phyloP scores from a whole-genome alignment of 2,329 filamentous ascomycete genomes.

The Atkinsonella hypoxylon region DNA sequence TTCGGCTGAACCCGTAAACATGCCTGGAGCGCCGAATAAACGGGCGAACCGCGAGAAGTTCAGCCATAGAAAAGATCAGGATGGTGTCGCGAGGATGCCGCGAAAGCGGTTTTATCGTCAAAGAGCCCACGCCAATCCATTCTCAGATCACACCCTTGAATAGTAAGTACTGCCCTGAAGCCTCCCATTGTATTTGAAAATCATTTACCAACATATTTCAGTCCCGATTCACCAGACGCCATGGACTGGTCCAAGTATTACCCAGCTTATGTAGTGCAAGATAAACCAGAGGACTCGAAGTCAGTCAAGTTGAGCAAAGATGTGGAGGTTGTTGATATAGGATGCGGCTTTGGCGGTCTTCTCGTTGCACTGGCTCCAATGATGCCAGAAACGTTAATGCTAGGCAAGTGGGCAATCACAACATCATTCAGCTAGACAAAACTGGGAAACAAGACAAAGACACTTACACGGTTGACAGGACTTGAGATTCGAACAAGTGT shows the following conservation, averaged over 20 bases:
- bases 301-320: slow-evolving; percentile 36
- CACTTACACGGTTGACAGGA: slow-evolving; percentile 33
- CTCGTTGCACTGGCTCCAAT: slow-evolving; percentile 73
- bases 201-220: slow-evolving; percentile 23
- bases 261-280: slow-evolving; percentile 52
- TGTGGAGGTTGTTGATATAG: slow-evolving; percentile 91
- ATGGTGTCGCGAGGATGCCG: slow-evolving; percentile 52
- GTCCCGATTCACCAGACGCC: slow-evolving; percentile 62
- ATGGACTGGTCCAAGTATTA: slow-evolving; percentile 92
- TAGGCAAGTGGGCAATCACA: slow-evolving; percentile 45
- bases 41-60: slow-evolving; percentile 56
- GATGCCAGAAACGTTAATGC: slow-evolving; percentile 68
- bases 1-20: slow-evolving; percentile 5
- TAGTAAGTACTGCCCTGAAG: slow-evolving; percentile 49
- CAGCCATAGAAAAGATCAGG: slow-evolving; percentile 40
- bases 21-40: slow-evolving; percentile 34
- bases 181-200: slow-evolving; percentile 2
- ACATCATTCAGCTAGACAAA: not conserved
- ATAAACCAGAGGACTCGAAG: slow-evolving; percentile 16
- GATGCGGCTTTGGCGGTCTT: slow-evolving; percentile 89
- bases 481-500: slow-evolving; percentile 90
- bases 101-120: slow-evolving; percentile 96
- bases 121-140: slow-evolving; percentile 93
- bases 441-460: not conserved
- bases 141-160: slow-evolving; percentile 80